Base-by-base conservation (phyloP, 371 early-diverging fungal species). In the Coemansia sp. region DNA sequence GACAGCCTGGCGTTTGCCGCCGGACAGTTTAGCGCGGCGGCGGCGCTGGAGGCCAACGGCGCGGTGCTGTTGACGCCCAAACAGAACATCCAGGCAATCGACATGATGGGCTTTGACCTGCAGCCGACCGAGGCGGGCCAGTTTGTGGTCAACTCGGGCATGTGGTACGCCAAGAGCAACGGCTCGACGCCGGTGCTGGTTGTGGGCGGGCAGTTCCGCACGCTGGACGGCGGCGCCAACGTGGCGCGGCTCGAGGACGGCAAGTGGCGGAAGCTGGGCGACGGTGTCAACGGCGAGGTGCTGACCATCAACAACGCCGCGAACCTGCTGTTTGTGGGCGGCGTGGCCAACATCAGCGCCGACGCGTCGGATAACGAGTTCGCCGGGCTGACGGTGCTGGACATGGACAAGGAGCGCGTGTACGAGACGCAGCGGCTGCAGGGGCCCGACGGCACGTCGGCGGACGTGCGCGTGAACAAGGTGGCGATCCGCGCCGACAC, bases 291-390 rank as follows among this genome's bases (percentile, higher is more conserved):
- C 34, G 80, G 80, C 38, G 72, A 76, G 48, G 67, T 80, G 6
- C 58, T 66, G 49, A 63, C 68, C n/a, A 51, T 80, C n/a, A 65
- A 65, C 57, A 71, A 65, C 32, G 79, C 78, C 5, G 73, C 72
- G n/a, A 67, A 76, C 39, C 51, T 65, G 55, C 72, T 80, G 57
- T 79, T 80, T 43, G 63, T 78, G 38, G 80, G 80, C 48, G 80
- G 80, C 10, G 63, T 61, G 9, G 67, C 77, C 40, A 67, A 68
- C 57, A 35, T 57, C 30, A 62, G 63, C 41, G 30, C n/a, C 8
- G 39, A 35, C 30, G 5, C 57, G 3, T 42, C 57, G 0, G 41
- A 5, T n/a, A n/a, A 55, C 8, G 52, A 45, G 16, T 80, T 80
- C 39, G 48, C 54, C 43, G 80, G 80, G 8, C 59, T 80, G 2